These are phyloP conservation scores for Acacia confusa DNA, from an alignment of 306 rosid species.

Conservation along the genomic window DNA sequence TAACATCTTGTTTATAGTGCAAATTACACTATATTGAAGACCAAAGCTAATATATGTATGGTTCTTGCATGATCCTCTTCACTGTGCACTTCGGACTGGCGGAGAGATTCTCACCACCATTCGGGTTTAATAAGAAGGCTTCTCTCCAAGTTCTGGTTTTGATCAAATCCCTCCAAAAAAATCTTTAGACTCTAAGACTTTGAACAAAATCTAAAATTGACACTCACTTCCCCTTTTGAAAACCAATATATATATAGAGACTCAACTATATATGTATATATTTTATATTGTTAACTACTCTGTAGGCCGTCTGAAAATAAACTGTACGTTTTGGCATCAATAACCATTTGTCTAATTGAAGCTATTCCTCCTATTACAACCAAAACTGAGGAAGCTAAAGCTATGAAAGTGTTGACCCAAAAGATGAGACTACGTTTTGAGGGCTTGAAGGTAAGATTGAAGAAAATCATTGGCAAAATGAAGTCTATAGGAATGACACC, in stretches of 20 bases:
- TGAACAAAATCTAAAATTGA: not conserved
- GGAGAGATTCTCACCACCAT: not conserved
- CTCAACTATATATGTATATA: not conserved
- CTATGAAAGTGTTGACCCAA: slow-evolving; percentile 66
- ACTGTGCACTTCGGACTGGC: not conserved
- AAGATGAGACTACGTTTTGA: slow-evolving; percentile 50
- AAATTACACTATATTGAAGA: too few species aligned
- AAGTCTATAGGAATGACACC: slow-evolving; percentile 79
- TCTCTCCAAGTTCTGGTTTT: not conserved
- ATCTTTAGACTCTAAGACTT: not conserved
- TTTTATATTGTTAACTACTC: not conserved
- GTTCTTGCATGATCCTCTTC: not conserved
- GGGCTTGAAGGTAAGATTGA: slow-evolving; percentile 76
- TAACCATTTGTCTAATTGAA: slow-evolving; percentile 65
- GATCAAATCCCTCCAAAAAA: not conserved
- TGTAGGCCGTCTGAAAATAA: slow-evolving; percentile 52
- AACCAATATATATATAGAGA: not conserved
- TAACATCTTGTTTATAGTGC: too few species aligned
- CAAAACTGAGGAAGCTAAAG: slow-evolving; percentile 45
- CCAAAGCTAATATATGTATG: too few species aligned
- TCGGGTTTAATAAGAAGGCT: not conserved
- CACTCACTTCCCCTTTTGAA: not conserved
- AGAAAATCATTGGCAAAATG: slow-evolving; percentile 80
- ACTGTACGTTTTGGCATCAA: slow-evolving; percentile 67
- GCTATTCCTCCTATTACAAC: slow-evolving; percentile 68